These are phyloP conservation scores for Sclerotiophoma versabilis DNA, from an alignment of 2,329 filamentous ascomycete species.

Conservation along the genomic window DNA sequence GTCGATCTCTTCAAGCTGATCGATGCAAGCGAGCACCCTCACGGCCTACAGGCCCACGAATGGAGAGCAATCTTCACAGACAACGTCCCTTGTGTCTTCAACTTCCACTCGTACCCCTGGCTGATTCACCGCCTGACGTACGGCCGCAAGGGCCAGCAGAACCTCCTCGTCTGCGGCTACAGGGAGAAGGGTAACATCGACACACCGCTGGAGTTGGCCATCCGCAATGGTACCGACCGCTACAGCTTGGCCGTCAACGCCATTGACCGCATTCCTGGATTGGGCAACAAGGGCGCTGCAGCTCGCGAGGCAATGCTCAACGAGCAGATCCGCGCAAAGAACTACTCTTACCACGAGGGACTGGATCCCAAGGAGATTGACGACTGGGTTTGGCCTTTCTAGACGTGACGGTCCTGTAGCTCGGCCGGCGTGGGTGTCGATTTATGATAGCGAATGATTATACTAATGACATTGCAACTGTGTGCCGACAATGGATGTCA, in stretches of 20 bases:
- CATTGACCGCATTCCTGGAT: constrained; percentile 69
- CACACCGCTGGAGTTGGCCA: constrained; percentile 78
- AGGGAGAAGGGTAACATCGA: constrained; percentile 86
- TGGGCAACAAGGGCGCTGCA: constrained; percentile 69
- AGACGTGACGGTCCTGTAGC: not conserved
- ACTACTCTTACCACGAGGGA: constrained; percentile 71
- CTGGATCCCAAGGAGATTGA: constrained; percentile 71
- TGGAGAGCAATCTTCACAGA: constrained; percentile 75
- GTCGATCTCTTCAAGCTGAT: constrained; percentile 84
- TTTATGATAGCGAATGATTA: constrained; percentile 4
- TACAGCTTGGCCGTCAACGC: constrained; percentile 80
- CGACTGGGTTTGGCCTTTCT: constrained; percentile 70
- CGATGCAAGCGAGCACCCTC: constrained; percentile 72
- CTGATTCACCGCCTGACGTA: constrained; percentile 79
- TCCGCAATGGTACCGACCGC: constrained; percentile 78
- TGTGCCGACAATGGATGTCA: too few species aligned
- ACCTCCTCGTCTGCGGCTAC: constrained; percentile 79
- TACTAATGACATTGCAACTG: not conserved
- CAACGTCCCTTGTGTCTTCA: constrained; percentile 78
- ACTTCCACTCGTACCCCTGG: constrained; percentile 86
- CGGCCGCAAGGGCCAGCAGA: constrained; percentile 71
- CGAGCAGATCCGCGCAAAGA: constrained; percentile 68
- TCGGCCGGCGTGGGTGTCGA: not conserved
- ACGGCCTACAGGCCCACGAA: constrained; percentile 67
- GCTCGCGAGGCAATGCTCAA: constrained; percentile 71